Evolutionary conservation across 2,329 filamentous ascomycete genomes (phyloP), one percentile per base, ranked within the genome.

Genomic region (Arthroderma sp.): DNA sequence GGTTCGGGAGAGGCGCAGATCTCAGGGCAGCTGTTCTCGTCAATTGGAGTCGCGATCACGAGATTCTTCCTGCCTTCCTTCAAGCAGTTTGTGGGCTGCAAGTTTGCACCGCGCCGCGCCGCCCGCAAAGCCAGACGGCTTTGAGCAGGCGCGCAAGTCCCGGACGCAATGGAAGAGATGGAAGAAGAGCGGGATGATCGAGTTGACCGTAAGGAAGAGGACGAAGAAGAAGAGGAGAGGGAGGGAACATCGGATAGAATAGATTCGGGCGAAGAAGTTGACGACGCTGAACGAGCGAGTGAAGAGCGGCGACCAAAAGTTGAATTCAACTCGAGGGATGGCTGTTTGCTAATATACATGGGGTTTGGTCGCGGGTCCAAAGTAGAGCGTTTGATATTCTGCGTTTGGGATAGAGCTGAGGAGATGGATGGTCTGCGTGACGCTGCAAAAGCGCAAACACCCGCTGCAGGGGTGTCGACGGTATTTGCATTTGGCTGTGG

Each of bases 241-340:
- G 69, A 69, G 32, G 73, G 75, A 44, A 68, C 68, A 57, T 80
- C 77, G 29, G 75, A 78, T 32, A 78, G 61, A 71, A 79, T 76
- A 31, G 77, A 80, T 50, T 79, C 76, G n/a, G 77, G 77, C 37
- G 71, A 75, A 6, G 69, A 73, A 15, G 61, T 61, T 38, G 69
- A 73, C 3, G 74, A 77, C 28, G 68, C 66, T 22, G 72, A 71
- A 45, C 66, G 72, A 46, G 69, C 67, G 50, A 70, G 60, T 48
- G 70, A 74, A 11, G 56, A 70, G 54, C 59, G 68, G 47, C 71
- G 64, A 65, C 61, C 52, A 60, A 65, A 52, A 60, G 69, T 68
- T 50, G 41, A 43, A 8, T 70, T 70, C 11, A 67, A 65, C 54
- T 74, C 70, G 50, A 62, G 59, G 49, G 62, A 65, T 49, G 59